These are phyloP conservation scores for Oemleria cerasiformis DNA, from an alignment of 306 rosid genomes.

Conservation along the genomic window DNA sequence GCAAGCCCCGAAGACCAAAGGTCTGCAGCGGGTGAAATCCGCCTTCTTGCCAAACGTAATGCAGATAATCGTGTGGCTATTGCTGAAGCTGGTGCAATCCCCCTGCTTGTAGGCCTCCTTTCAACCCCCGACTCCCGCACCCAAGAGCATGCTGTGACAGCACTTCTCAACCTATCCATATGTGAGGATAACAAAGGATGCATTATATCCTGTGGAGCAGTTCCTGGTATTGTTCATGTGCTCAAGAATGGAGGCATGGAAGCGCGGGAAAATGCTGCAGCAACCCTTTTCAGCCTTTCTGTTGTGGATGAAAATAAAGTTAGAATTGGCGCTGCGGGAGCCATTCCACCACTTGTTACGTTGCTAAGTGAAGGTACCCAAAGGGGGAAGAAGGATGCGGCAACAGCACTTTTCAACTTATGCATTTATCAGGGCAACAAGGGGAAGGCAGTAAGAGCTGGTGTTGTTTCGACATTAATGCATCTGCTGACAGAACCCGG, in stretches of 20 bases:
- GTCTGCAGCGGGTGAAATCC: constrained; percentile 91
- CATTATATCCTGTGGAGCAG: constrained; percentile 76
- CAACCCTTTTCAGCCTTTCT: constrained; percentile 98
- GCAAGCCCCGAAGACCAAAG: constrained; percentile 75
- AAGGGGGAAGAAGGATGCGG: constrained; percentile 98
- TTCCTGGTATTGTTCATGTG: constrained; percentile 92
- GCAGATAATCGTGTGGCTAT: constrained; percentile 97
- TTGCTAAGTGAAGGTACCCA: constrained; percentile 89
- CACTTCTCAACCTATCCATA: constrained; percentile 95
- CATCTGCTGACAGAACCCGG: constrained; percentile 71
- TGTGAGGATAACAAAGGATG: constrained; percentile 87
- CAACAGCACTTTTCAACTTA: constrained; percentile 93
- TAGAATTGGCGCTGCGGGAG: constrained; percentile 80
- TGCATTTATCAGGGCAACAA: constrained; percentile 97
- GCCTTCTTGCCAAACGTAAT: constrained; percentile 95
- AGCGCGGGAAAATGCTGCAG: constrained; percentile 98
- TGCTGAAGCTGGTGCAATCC: constrained; percentile 98
- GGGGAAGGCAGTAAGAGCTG: constrained; percentile 94
- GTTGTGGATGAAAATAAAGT: constrained; percentile 89
- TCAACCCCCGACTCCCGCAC: constrained; percentile 77
- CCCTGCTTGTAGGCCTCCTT: constrained; percentile 76
- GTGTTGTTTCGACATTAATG: constrained; percentile 90
- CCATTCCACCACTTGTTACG: constrained; percentile 84
- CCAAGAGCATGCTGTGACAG: constrained; percentile 98
- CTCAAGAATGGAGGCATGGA: constrained; percentile 97